Base-by-base conservation (phyloP, 495 filamentous ascomycete species). In the Penicillium pulvis region DNA sequence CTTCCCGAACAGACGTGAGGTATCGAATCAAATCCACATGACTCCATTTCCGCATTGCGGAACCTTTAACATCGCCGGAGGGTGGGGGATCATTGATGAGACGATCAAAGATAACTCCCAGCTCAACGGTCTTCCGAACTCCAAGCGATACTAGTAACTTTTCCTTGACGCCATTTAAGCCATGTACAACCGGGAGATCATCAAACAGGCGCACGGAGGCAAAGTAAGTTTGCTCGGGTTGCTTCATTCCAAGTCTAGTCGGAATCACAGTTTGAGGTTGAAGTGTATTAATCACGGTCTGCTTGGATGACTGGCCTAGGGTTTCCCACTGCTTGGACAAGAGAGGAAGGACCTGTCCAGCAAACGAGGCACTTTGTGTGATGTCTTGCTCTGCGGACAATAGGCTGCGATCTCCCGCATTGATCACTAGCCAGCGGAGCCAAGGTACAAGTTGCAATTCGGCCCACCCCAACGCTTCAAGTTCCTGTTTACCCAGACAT, bases 21-120 rank as follows among this genome's bases (percentile, higher is more conserved):
- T 99, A 99, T 58, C 88, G 90, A 72, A 99, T 93, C 16, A 99
- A 80, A 62, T 98, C 93, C 46, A 95, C 86, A 69, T 98, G 94
- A 61, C 87, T 95, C 91, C 90, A 96, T 79, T 88, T 91, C 17
- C 56, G 62, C 14, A 67, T 56, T 16, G 54, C 54, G n/a, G 71
- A 63, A 36, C 69, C 71, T 51, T 75, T 75, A 30, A 68, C 64
- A 45, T 80, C 78, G 23, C 71, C 64, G 6, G 81, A 72, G 3
- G 74, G 74, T 2, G 77, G 64, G 17, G 72, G 66, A 56, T 80
- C 82, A 55, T 81, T 82, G 64, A 96, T 81, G 51, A 98, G 81
- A 41, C 95, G 84, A 39, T 90, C 88, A 63, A 98, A 97, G 23
- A 99, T 92, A 20, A 96, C 91, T 46, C 90, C 90, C 12, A 99